Evolutionary conservation across 305 asterid genomes (phyloP), one percentile per base, ranked within the genome.

Genomic region (Fraxinus sp.): DNA sequence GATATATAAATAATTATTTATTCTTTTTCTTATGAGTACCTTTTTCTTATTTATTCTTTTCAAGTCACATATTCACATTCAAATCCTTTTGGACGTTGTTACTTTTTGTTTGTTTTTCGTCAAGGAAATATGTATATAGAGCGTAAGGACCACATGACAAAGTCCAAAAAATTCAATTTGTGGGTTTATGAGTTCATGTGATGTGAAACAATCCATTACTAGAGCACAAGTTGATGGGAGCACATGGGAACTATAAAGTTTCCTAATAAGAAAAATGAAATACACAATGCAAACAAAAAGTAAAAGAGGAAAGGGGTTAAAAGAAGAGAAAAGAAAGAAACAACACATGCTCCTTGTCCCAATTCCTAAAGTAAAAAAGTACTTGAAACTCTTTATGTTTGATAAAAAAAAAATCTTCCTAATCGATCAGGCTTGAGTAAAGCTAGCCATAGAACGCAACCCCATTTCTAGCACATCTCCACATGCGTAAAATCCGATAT

Each of bases 171-270:
- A 11, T 46, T 43, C 55, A 11, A 10, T 55, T 64, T 57, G 0
- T 35, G 73, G 73, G 26, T 64, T 64, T 9, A 7, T 11, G 32
- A 59, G 85, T 86, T 84, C 80, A 83, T 86, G n/a, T 11, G 55
- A 43, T 37, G 43, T 39, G 46, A 39, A 87, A 84, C 80, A 87
- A 87, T 41, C 86, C 91, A 79, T 82, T 80, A 85, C 24, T 81
- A 76, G 77, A 52, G 85, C 57, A 87, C 85, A 80, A 82, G 85
- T 87, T 88, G 92, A 88, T 84, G 89, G 88, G 68, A 83, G 89
- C 93, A 91, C 91, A 90, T 92, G 95, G 90, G 81, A 77, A 80
- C 84, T 86, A 87, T 81, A 84, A 89, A 84, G 73, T 86, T 85
- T 78, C 84, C 90, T 89, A 86, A 92, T 85, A 83, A 85, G 72